Base-by-base conservation (phyloP, 179 eudicot species). In the Silene coronaria region DNA sequence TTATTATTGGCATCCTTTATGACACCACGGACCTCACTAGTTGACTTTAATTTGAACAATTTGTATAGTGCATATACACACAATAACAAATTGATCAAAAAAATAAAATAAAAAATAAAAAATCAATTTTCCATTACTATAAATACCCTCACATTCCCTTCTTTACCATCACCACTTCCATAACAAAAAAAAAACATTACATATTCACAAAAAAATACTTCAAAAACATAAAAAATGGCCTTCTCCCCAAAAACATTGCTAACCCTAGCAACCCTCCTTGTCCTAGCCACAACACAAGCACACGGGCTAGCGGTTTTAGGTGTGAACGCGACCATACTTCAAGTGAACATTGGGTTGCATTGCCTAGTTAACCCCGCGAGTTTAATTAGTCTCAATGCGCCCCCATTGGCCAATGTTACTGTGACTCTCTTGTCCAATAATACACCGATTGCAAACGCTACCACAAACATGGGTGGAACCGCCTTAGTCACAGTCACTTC, bases 241-340 rank as follows among this genome's bases (percentile, higher is more conserved):
- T 32, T 32, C 38, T 17, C 72, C 57, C 2, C 72, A 38, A 38
- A 68, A 68, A 22, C 30, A 7, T 22, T 38, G 2, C 57, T 68
- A 38, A 10, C 27, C 16, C 57, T 68, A 38, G 57, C 57, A 10
- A 68, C 19, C 57, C 28, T 68, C 27, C 57, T 68, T 7, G 4
- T 68, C n/a, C 28, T 68, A 45, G 72, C 72, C 57, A 23, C 72
- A 6, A 21, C 72, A 4, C 72, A 22, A 42, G 72, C 30, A 8
- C 55, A 42, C 8, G n/a, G 70, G 2, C 48, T 45, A 0, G 30
- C 8, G 1, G 0, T 38, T 16, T 0, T 5, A 0, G 72, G 72
- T 2, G 57, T 21, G 7, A n/a, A 2, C n/a, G 48, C 34, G 48
- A 32, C 3, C 24, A 2, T 26, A 0, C 0, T 9, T 4, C 0